Percentiles rank a stretch among this genome's conserved stretches.
These are phyloP conservation scores for Erodium maritimum DNA, from an alignment of 345 rosid species.

Conservation along the genomic window DNA sequence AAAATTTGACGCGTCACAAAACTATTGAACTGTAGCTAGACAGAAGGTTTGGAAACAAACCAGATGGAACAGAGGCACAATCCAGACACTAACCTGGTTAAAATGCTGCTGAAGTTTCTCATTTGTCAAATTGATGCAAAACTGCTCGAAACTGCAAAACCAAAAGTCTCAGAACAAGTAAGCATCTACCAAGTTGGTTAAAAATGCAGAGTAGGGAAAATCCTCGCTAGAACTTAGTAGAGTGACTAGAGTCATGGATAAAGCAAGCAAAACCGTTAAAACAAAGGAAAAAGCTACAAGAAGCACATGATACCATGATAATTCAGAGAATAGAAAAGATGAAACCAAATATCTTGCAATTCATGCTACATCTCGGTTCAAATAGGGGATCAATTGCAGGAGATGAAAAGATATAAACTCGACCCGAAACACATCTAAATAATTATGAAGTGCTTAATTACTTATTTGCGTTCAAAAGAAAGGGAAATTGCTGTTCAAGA, in stretches of 20 bases:
- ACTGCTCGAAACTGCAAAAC: conserved; percentile 92
- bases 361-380: neutral
- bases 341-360: neutral
- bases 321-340: neutral
- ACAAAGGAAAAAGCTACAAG: no score
- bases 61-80: neutral
- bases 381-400: neutral
- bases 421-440: neutral
- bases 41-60: conserved; percentile 8
- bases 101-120: conserved; percentile 99
- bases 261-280: neutral
- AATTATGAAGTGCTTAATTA: neutral
- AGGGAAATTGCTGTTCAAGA: neutral
- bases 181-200: neutral
- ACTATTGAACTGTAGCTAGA: conserved; percentile 8
- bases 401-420: neutral
- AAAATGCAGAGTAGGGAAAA: no score
- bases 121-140: conserved; percentile 96
- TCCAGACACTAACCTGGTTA: conserved; percentile 68
- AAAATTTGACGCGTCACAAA: neutral
- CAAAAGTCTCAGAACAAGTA: conserved; percentile 12
- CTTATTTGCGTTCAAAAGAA: neutral
- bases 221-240: neutral
- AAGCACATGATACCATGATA: neutral
- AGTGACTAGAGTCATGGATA: neutral